These are phyloP conservation scores for Nothomitra cinnamomea DNA, from an alignment of 2,329 filamentous ascomycete genomes.

Conservation along the genomic window DNA sequence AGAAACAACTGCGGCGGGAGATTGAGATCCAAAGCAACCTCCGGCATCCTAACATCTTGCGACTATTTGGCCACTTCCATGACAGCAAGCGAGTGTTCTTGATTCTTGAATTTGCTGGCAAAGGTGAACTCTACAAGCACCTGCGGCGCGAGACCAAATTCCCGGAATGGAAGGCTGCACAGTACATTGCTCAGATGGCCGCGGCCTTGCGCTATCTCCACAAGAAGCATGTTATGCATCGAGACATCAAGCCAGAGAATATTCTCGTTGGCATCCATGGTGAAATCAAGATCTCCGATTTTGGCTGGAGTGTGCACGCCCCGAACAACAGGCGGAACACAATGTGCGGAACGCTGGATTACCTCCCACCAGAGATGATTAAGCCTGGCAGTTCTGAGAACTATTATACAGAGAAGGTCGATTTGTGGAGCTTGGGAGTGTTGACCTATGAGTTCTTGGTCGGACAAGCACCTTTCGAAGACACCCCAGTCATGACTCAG, in stretches of 20 bases:
- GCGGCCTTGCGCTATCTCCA: constrained; percentile 78
- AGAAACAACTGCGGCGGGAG: constrained; percentile 75
- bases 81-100: constrained; percentile 77
- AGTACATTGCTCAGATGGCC: constrained; percentile 85
- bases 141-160: constrained; percentile 63
- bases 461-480: constrained; percentile 92
- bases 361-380: constrained; percentile 96
- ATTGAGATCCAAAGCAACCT: constrained; percentile 84
- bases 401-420: constrained; percentile 88
- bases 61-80: constrained; percentile 76
- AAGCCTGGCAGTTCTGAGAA: constrained; percentile 65
- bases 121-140: constrained; percentile 80
- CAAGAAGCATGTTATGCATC: constrained; percentile 93
- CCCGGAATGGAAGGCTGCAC: constrained; percentile 70
- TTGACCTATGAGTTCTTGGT: constrained; percentile 93
- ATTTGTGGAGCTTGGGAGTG: constrained; percentile 89
- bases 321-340: constrained; percentile 87
- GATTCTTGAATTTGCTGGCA: constrained; percentile 72
- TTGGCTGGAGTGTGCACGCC: constrained; percentile 95
- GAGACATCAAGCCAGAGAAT: constrained; percentile 96
- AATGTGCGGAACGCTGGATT: constrained; percentile 94
- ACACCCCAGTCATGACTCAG: constrained; percentile 88
- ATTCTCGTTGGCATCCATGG: constrained; percentile 92
- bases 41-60: constrained; percentile 69
- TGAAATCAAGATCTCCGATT: constrained; percentile 97